Conservation (phyloP, 371 early-diverging fungal species). For the Zychaea mexicana region DNA sequence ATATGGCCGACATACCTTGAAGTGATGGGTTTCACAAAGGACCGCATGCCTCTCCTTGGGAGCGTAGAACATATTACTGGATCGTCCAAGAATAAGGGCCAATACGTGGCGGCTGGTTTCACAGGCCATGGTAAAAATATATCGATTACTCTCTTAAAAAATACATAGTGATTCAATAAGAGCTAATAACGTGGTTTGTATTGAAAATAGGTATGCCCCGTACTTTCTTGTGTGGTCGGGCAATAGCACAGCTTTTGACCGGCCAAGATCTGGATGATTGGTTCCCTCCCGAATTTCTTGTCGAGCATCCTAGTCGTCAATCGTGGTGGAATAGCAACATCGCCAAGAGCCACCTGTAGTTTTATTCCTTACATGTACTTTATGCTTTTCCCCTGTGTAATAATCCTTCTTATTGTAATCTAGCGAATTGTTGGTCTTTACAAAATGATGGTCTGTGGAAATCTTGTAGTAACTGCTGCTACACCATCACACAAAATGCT, state of each 20-base stretch:
- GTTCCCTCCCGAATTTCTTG: conserved; percentile 25
- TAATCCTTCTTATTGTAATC: too few relatives aligned
- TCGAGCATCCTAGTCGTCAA: conserved; percentile 21
- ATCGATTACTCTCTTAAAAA: not conserved
- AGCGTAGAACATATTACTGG: conserved; percentile 17
- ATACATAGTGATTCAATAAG: not conserved
- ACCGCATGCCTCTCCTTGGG: conserved; percentile 50
- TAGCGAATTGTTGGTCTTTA: too few relatives aligned
- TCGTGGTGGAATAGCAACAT: conserved; percentile 9
- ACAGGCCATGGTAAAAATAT: conserved; percentile 25
- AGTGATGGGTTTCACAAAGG: conserved; percentile 46
- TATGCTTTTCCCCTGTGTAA: too few relatives aligned
- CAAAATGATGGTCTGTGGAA: too few relatives aligned
- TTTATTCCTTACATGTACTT: too few relatives aligned
- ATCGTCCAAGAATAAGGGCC: conserved; percentile 15
- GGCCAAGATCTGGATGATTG: conserved; percentile 23
- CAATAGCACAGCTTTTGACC: conserved; percentile 38
- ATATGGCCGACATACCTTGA: too few relatives aligned
- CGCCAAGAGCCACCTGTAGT: conserved; percentile 8
- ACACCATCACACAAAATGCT: too few relatives aligned
- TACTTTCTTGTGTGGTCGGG: conserved; percentile 46
- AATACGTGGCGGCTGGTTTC: conserved; percentile 50
- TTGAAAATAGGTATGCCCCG: conserved; percentile 53
- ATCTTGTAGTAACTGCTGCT: too few relatives aligned
- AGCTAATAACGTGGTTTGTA: not conserved